Base-by-base conservation (phyloP, 2,329 filamentous ascomycete species). In the Phyllosticta citriasiana region DNA sequence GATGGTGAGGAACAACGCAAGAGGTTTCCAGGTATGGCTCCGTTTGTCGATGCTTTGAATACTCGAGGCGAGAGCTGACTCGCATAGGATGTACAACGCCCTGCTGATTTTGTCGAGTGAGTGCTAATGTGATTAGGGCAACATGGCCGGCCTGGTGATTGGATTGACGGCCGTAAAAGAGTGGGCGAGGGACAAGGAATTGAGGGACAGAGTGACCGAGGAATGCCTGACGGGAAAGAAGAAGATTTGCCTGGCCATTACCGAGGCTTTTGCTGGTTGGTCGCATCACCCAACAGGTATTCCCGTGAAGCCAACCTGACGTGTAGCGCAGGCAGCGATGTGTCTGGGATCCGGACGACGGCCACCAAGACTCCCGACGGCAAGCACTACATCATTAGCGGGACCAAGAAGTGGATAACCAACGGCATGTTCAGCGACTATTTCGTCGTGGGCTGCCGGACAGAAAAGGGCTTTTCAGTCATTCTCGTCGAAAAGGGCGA, bases 171-270 rank as follows among this genome's bases (percentile, higher is more conserved):
- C 89, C 10, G 84, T 95, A 25, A 81, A 91, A 70, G 87, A 93
- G 62, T 95, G 87, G 80, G 83, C 88, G 72, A 84, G 82, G 57
- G 82, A 93, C 68, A 78, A 84, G 61, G 77, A 77, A 52, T 82
- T 89, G 67, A 86, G 86, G 75, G 81, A 86, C 66, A 80, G 80
- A 59, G 80, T 95, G 55, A 83, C 85, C 35, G 79, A 85, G 40
- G 88, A 94, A 68, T 86, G 90, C 54, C 82, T 95, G 66, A 84
- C 82, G 54, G 90, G 90, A 63, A 84, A 86, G 80, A 94, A 94
- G 83, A 92, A 92, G 80, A 90, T 94, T 71, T 93, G 88, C 70
- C 79, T 96, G 2, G 90, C 90, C 59, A 91, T 95, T 69, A 94
- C 90, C 1, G 91, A 96, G 75, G 90, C 91, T 0, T 94, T 95